Conservation (phyloP, 1,139 yeast genomes). For the Wickerhamiella pararugosa region DNA sequence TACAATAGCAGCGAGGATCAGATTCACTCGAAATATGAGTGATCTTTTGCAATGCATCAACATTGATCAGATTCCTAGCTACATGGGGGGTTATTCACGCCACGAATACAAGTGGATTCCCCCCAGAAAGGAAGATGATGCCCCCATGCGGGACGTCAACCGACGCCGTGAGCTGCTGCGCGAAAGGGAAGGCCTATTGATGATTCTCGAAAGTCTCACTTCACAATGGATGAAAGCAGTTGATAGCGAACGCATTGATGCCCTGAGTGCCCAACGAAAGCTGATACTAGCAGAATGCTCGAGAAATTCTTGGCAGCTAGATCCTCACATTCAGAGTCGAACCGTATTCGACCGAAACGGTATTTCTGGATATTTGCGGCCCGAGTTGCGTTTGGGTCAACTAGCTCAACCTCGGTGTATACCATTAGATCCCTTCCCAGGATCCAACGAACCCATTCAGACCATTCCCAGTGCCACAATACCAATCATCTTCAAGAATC, state of each 20-base stretch:
- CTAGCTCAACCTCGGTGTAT: no score
- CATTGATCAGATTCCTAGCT: constrained; percentile 38
- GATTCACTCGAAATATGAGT: constrained; percentile 45
- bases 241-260: constrained; percentile 26
- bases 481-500: no score
- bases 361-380: constrained; percentile 19
- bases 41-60: constrained; percentile 48
- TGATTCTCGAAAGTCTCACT: constrained; percentile 38
- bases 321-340: constrained; percentile 54
- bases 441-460: no score
- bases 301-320: constrained; percentile 43
- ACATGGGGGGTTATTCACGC: constrained; percentile 51
- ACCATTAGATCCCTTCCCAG: no score
- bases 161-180: constrained; percentile 28
- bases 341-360: constrained; percentile 49
- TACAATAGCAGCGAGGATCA: constrained; percentile 65
- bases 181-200: constrained; percentile 34
- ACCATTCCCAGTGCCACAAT: no score
- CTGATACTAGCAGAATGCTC: constrained; percentile 35
- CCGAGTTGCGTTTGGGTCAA: constrained; percentile 8
- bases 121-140: constrained; percentile 40
- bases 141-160: constrained; percentile 25
- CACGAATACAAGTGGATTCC: constrained; percentile 38
- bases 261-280: constrained; percentile 31
- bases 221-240: constrained; percentile 47